Evolutionary conservation across 495 filamentous ascomycete genomes (phyloP), one percentile per base, ranked within the genome.

Genomic region (Penicillium atrosanguineum): DNA sequence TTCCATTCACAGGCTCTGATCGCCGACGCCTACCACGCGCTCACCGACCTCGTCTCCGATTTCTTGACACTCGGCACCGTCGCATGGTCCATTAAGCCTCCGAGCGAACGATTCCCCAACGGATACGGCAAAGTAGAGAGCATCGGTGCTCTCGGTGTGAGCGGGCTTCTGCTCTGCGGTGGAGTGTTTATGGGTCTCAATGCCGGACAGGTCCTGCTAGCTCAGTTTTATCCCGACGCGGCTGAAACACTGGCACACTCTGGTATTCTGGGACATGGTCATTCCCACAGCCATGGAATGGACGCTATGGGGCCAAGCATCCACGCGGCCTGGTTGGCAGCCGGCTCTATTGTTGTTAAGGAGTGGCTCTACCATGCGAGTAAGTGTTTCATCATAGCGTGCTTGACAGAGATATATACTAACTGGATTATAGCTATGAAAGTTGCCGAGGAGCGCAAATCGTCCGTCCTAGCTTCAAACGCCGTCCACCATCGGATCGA

Each of bases 111-210:
- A 31, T 97, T 96, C 68, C 94, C 94, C 15, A 79, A 82, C 61
- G 94, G 94, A 6, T 98, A 95, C 63, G 94, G 94, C 53, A 98
- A 98, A 74, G 80, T 98, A n/a, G 94, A 98, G 74, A 94, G 90
- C 61, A 75, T 98, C 68, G 94, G 94, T 12, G 91, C 90, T 14
- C 68, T 98, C 60, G 95, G 94, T 14, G 94, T 98, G 18, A 95
- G 90, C 52, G 85, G 89, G 41, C 83, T 98, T 64, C 76, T 98
- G 58, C 80, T 97, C 15, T 82, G 83, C 47, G 94, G 95, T 41
- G 94, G 94, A 21, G 70, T 95, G 31, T 89, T 91, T 60, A 96
- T 98, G 89, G 90, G 91, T 50, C 78, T 87, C 68, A 84, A 88
- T 66, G 87, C 89, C 51, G 78, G 85, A 53, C 74, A 89, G 55